These are phyloP conservation scores for Debaryomyces subglobosus DNA, from an alignment of 1,139 yeast species.

Conservation along the genomic window DNA sequence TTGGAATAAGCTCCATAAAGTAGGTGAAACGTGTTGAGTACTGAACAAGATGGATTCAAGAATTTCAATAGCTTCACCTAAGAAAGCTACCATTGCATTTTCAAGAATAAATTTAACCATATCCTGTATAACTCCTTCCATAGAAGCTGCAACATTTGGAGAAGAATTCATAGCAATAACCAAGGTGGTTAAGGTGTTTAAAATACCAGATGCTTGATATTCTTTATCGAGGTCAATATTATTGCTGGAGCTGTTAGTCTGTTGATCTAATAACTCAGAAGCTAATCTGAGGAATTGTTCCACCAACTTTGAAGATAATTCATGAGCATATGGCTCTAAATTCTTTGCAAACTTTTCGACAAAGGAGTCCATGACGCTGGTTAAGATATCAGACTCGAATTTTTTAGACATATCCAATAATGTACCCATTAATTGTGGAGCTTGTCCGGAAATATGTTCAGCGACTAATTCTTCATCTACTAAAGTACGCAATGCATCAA, in stretches of 20 bases:
- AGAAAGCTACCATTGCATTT: slow-evolving; percentile 49
- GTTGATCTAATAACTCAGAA: slow-evolving; percentile 43
- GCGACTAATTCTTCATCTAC: slow-evolving; percentile 53
- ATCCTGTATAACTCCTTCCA: slow-evolving; percentile 44
- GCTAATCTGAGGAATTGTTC: slow-evolving; percentile 52
- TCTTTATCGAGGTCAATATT: slow-evolving; percentile 47
- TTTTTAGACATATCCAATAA: slow-evolving; percentile 53
- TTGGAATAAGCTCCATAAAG: slow-evolving; percentile 50
- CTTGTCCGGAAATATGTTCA: slow-evolving; percentile 48
- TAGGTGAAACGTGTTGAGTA: slow-evolving; percentile 45
- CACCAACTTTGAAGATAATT: slow-evolving; percentile 49
- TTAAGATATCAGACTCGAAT: slow-evolving; percentile 56
- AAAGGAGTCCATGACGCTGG: slow-evolving; percentile 59
- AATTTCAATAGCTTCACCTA: slow-evolving; percentile 53
- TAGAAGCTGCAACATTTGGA: slow-evolving; percentile 43
- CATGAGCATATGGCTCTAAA: slow-evolving; percentile 58
- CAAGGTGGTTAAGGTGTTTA: slow-evolving; percentile 55
- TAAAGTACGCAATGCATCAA: slow-evolving; percentile 55
- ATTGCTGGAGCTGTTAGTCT: slow-evolving; percentile 24
- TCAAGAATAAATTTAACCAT: slow-evolving; percentile 50
- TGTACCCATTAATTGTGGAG: slow-evolving; percentile 56
- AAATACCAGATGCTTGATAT: slow-evolving; percentile 54
- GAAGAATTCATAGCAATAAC: slow-evolving; percentile 55
- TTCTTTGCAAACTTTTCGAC: slow-evolving; percentile 56
- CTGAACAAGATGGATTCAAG: slow-evolving; percentile 51